Evolutionary conservation across 495 filamentous ascomycete species (phyloP).

Genomic region (Penicillium alfredii): DNA sequence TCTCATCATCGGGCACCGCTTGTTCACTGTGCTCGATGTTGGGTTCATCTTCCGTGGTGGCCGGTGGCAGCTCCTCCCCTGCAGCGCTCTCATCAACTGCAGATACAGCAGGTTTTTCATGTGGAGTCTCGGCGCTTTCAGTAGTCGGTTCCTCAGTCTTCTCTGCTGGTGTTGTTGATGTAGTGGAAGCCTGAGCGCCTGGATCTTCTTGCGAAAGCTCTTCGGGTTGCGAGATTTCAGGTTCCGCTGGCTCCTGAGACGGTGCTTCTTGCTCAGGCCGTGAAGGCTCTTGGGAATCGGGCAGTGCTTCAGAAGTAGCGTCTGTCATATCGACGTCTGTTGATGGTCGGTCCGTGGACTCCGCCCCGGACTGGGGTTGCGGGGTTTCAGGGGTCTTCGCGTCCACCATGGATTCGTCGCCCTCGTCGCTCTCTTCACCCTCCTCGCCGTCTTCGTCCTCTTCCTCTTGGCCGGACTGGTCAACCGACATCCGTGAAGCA

Average conservation of each 20-base stretch:
- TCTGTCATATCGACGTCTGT: slow-evolving; percentile 24
- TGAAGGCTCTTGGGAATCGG: slow-evolving; percentile 16
- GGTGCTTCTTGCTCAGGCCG: slow-evolving; percentile 1
- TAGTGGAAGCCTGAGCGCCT: too few species aligned
- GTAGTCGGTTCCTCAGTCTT: not conserved
- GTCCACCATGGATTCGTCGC: slow-evolving; percentile 51
- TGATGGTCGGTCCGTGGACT: slow-evolving; percentile 13
- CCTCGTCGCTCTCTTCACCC: slow-evolving; percentile 52
- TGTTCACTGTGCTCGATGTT: not conserved
- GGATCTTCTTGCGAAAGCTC: too few species aligned
- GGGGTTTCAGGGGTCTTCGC: slow-evolving; percentile 43
- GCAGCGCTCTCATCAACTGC: not conserved
- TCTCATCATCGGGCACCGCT: not conserved
- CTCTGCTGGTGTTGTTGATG: slow-evolving; percentile 9
- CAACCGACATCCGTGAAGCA: slow-evolving; percentile 28
- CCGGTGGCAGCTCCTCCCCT: too few species aligned
- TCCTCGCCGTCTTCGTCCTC: slow-evolving; percentile 36
- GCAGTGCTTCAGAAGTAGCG: slow-evolving; percentile 19
- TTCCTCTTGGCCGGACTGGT: slow-evolving; percentile 39
- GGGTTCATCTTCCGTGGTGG: too few species aligned
- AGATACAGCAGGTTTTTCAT: not conserved
- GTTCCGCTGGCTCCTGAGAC: not conserved
- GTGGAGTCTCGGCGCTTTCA: not conserved
- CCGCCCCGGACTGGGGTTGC: slow-evolving; percentile 17
- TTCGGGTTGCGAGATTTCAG: slow-evolving; percentile 6